These are phyloP conservation scores for Thecaphora thlaspeos DNA, from an alignment of 1,284 basidiomycete genomes.

Conservation along the genomic window DNA sequence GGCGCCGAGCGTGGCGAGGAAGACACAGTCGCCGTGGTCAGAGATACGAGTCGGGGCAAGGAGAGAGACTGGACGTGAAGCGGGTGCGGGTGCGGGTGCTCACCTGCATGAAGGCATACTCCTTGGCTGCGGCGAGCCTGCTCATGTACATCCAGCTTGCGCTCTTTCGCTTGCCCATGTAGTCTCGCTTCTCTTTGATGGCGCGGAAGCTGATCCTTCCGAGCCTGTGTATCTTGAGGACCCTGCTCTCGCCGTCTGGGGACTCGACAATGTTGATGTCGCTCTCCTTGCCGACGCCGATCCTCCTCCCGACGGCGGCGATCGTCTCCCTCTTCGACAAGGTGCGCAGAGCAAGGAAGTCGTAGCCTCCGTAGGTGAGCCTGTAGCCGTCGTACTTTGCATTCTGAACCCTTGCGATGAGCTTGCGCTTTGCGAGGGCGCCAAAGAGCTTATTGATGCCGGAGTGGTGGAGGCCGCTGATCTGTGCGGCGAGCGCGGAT, in stretches of 20 bases:
- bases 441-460: constrained; percentile 91
- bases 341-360: constrained; percentile 89
- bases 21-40: no score
- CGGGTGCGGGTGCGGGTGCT: constrained; percentile 9
- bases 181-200: constrained; percentile 96
- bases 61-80: background rate
- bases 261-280: constrained; percentile 94
- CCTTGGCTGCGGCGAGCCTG: constrained; percentile 89
- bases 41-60: no score
- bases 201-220: constrained; percentile 94
- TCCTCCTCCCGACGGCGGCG: constrained; percentile 80
- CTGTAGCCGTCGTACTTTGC: constrained; percentile 95
- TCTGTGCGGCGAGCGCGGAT: constrained; percentile 79
- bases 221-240: constrained; percentile 87
- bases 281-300: constrained; percentile 97
- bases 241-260: constrained; percentile 76
- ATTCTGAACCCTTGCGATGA: constrained; percentile 86
- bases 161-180: constrained; percentile 89
- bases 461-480: constrained; percentile 84
- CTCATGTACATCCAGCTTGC: constrained; percentile 99
- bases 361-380: constrained; percentile 94
- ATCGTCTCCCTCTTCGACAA: constrained; percentile 68
- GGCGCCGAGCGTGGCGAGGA: no score
- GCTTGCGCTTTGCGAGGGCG: constrained; percentile 82
- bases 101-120: constrained; percentile 98